Conservation (phyloP, 2,329 filamentous ascomycete genomes). For the Neodidymelliopsis sp. region DNA sequence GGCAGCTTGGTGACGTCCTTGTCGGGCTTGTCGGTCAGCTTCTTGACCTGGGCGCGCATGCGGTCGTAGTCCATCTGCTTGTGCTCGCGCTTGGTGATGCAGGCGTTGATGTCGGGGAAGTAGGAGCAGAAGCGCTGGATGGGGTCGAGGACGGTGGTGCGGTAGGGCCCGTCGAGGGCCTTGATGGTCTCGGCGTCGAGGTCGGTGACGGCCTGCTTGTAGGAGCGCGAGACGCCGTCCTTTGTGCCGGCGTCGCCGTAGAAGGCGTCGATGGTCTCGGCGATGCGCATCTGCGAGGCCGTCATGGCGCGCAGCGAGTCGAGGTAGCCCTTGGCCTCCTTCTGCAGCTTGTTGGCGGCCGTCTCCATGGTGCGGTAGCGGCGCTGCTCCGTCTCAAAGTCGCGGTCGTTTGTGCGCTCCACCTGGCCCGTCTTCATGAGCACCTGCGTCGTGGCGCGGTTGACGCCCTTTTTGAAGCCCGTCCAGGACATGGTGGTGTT, state of each 20-base stretch:
- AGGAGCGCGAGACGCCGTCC: constrained; percentile 94
- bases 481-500: constrained; percentile 59
- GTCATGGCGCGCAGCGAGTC: constrained; percentile 99
- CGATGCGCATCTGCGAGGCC: constrained; percentile 98
- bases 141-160: constrained; percentile 91
- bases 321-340: constrained; percentile 97
- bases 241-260: constrained; percentile 95
- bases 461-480: constrained; percentile 97
- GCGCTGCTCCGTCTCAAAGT: constrained; percentile 97
- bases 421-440: constrained; percentile 99
- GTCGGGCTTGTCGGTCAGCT: constrained; percentile 96
- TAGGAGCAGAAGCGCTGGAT: constrained; percentile 97
- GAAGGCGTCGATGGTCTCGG: constrained; percentile 98
- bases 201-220: constrained; percentile 98
- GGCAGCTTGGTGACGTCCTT: constrained; percentile 98
- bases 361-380: constrained; percentile 98
- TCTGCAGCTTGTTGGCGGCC: constrained; percentile 88
- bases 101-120: constrained; percentile 98
- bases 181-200: constrained; percentile 98
- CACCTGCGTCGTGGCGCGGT: constrained; percentile 97
- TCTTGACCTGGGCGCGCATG: constrained; percentile 94
- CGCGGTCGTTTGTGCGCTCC: constrained; percentile 97
- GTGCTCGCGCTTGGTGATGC: constrained; percentile 98
- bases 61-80: constrained; percentile 98
- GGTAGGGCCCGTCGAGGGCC: constrained; percentile 93